Conservation (phyloP, 495 filamentous ascomycete genomes). For the Coniosporium apollinis region DNA sequence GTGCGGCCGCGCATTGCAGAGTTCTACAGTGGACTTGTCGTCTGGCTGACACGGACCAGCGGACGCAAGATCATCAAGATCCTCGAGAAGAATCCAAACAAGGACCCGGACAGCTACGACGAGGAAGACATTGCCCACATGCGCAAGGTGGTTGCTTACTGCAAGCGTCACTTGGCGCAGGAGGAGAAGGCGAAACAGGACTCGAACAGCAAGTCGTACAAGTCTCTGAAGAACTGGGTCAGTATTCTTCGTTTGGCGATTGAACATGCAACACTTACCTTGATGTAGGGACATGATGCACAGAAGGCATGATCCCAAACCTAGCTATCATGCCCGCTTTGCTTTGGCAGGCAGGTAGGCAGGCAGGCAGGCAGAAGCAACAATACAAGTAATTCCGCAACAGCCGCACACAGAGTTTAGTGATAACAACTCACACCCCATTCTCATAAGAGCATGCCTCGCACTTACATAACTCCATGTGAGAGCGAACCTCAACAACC, state of each 20-base stretch:
- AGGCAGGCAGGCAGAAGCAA: no score
- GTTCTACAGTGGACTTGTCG: no score
- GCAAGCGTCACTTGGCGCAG: constrained; percentile 39
- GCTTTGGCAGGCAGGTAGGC: no score
- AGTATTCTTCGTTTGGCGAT: background rate
- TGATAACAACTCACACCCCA: no score
- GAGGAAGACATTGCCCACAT: constrained; percentile 45
- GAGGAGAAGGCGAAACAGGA: constrained; percentile 42
- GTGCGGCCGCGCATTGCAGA: constrained; percentile 14
- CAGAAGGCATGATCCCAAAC: constrained; percentile 28
- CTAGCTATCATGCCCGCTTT: no score
- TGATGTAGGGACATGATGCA: constrained; percentile 52
- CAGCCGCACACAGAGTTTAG: no score
- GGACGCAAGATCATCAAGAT: constrained; percentile 49
- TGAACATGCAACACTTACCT: constrained; percentile 3
- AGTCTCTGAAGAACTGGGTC: constrained; percentile 32
- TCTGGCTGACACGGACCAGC: no score
- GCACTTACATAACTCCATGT: no score
- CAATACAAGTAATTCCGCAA: no score
- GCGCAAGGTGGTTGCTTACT: constrained; percentile 45
- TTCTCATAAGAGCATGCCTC: no score
- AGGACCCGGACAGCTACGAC: constrained; percentile 34
- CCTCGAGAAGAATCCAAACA: constrained; percentile 41
- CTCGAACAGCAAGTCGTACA: constrained; percentile 37
- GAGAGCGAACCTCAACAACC: no score